phyloP scores from a whole-genome alignment of 257 asterid species.

The Cinchona pubescens region DNA sequence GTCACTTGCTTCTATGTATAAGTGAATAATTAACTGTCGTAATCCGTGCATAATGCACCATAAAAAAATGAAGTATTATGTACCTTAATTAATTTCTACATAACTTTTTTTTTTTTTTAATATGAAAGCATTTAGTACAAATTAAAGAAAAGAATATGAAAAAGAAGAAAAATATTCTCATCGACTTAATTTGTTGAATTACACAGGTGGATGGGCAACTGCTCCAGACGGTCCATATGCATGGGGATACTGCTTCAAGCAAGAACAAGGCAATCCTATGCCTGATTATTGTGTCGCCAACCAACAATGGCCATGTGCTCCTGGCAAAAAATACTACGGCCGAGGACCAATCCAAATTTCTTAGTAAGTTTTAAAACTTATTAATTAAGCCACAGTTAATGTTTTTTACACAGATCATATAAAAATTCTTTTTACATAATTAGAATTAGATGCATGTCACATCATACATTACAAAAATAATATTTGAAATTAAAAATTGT shows the following conservation, averaged over 20 bases:
- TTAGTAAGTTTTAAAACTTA: conserved; percentile 22
- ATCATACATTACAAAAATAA: too few species aligned
- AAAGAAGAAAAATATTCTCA: background rate
- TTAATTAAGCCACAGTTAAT: too few species aligned
- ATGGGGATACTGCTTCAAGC: conserved; percentile 38
- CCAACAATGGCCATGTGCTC: conserved; percentile 35
- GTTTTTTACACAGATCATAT: too few species aligned
- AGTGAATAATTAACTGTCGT: too few species aligned
- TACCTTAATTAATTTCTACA: too few species aligned
- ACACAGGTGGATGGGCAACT: conserved; percentile 30
- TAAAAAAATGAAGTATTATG: too few species aligned
- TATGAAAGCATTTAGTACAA: background rate
- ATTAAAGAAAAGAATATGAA: background rate
- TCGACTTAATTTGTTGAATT: background rate
- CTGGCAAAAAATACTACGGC: conserved; percentile 28
- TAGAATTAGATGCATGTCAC: too few species aligned
- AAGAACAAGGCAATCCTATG: conserved; percentile 26
- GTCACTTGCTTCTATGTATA: too few species aligned
- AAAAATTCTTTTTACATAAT: too few species aligned
- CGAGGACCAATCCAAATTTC: conserved; percentile 38
- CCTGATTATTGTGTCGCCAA: conserved; percentile 20
- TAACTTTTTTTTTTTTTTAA: background rate
- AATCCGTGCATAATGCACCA: too few species aligned
- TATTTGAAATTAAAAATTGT: too few species aligned
- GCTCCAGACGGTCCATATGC: conserved; percentile 43